phyloP scores from a whole-genome alignment of 192 early-diverging fungal species.

The Coemansia sp. region DNA sequence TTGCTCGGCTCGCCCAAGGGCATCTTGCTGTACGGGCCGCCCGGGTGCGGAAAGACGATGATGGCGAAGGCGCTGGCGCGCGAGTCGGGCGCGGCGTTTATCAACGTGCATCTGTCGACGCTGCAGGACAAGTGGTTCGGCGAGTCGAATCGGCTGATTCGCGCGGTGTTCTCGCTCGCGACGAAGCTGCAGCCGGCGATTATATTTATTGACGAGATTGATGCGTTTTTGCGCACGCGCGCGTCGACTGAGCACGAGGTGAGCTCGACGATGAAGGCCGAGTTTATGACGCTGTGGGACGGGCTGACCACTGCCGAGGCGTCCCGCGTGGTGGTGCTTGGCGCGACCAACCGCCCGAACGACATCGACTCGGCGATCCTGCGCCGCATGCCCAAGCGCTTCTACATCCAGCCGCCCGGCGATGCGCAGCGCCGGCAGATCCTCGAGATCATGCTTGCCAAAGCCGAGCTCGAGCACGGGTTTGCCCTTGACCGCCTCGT shows the following conservation, averaged over 20 bases:
- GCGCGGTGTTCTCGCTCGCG: conserved; percentile 91
- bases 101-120: conserved; percentile 96
- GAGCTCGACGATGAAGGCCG: conserved; percentile 99
- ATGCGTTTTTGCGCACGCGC: conserved; percentile 92
- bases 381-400: conserved; percentile 96
- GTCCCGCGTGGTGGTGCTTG: conserved; percentile 69
- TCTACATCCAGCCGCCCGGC: conserved; percentile 81
- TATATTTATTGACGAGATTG: conserved; percentile 99
- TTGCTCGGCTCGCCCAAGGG: conserved; percentile 93
- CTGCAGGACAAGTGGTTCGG: conserved; percentile 99
- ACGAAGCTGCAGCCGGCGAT: conserved; percentile 93
- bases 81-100: conserved; percentile 96
- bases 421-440: conserved; percentile 82
- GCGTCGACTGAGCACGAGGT: conserved; percentile 92
- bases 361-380: conserved; percentile 98
- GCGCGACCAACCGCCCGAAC: conserved; percentile 96
- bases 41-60: conserved; percentile 98
- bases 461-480: conserved; percentile 63
- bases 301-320: conserved; percentile 66
- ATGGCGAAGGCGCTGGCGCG: conserved; percentile 96
- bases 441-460: conserved; percentile 72
- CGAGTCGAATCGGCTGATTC: conserved; percentile 91
- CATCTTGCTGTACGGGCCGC: conserved; percentile 92
- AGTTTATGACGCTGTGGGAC: conserved; percentile 99
- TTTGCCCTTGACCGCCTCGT: conserved; percentile 72